Evolutionary conservation across 345 rosid species (phyloP), one percentile per base, ranked within the genome.

Genomic region (Brassica nigra): DNA sequence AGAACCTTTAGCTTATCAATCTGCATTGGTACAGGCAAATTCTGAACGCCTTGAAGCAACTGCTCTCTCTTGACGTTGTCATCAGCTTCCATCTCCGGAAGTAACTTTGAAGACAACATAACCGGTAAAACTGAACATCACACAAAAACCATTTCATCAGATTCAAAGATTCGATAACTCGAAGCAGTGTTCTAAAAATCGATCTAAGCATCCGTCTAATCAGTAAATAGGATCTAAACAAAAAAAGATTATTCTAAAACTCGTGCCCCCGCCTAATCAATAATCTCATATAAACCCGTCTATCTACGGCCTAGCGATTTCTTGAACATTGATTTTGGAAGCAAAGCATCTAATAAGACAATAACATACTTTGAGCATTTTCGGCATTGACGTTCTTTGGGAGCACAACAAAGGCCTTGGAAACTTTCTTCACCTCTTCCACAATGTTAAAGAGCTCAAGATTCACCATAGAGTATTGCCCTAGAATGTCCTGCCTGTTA

Each of bases 11-110:
- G 78, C 87, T 86, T 92, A 62, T 93, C 92, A 55, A 93, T 88
- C 75, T 93, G 97, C 27, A 86, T 75, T 20, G 89, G 81, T 74
- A 89, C 44, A 8, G 97, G 92, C 78, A 93, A 82, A 80, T 73
- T 90, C 69, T 90, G 99, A 87, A 93, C 84, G 39, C 97, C 97
- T 71, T 86, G 95, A 71, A 96, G 97, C 84, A 90, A 86, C 78
- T 93, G 98, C 80, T 93, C 98, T 78, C 90, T 91, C 86, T 90
- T 93, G 28, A 85, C 81, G 78, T 86, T 96, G 68, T 96, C 97
- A 65, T 93, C 94, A 62, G 80, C 65, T 88, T 96, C 99, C 95
- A 93, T 96, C 88, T 93, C 97, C 4, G 97, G 97, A 39, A 96
- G 83, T 83, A 91, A 81, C 83, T 96, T 96, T 2, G 99, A 89